Conservation (phyloP, 139 green algal genomes). For the Trebouxia sp. region DNA sequence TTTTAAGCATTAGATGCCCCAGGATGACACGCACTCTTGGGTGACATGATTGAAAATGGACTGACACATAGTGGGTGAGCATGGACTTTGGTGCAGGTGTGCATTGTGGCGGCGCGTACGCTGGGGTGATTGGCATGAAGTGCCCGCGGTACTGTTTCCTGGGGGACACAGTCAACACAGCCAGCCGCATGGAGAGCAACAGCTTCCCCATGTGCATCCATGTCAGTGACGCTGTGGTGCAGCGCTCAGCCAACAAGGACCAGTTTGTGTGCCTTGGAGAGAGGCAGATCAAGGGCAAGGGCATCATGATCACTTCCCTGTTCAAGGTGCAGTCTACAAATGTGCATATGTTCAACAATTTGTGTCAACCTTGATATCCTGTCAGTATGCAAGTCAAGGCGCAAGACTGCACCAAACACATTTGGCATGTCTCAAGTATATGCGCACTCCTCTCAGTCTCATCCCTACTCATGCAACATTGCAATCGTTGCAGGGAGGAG, state of each 20-base stretch:
- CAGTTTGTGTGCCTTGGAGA: slow-evolving; percentile 36
- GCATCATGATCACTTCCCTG: slow-evolving; percentile 46
- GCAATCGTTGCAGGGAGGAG: not conserved
- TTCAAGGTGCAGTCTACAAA: not conserved
- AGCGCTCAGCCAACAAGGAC: not conserved
- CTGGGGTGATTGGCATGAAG: slow-evolving; percentile 52
- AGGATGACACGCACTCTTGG: too few relatives aligned
- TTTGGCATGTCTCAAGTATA: too few relatives aligned
- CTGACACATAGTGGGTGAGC: too few relatives aligned
- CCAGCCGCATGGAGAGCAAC: slow-evolving; percentile 46
- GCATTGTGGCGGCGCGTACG: slow-evolving; percentile 50
- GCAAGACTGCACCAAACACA: too few relatives aligned
- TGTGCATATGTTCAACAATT: not conserved
- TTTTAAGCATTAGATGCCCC: too few relatives aligned
- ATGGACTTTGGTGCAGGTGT: slow-evolving; percentile 31
- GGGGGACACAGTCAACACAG: slow-evolving; percentile 55
- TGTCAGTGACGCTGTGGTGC: slow-evolving; percentile 33
- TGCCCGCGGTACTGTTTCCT: slow-evolving; percentile 59
- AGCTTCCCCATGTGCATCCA: slow-evolving; percentile 51
- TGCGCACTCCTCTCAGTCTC: too few relatives aligned
- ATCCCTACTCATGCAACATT: too few relatives aligned
- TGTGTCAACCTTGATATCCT: not conserved
- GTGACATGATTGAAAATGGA: too few relatives aligned
- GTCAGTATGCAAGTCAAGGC: not conserved
- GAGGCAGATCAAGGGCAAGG: slow-evolving; percentile 54